Percentiles rank a stretch among this genome's conserved stretches.
Evolutionary conservation across 106 monocot species (phyloP).

Genomic region (Dendrobium nobile): DNA sequence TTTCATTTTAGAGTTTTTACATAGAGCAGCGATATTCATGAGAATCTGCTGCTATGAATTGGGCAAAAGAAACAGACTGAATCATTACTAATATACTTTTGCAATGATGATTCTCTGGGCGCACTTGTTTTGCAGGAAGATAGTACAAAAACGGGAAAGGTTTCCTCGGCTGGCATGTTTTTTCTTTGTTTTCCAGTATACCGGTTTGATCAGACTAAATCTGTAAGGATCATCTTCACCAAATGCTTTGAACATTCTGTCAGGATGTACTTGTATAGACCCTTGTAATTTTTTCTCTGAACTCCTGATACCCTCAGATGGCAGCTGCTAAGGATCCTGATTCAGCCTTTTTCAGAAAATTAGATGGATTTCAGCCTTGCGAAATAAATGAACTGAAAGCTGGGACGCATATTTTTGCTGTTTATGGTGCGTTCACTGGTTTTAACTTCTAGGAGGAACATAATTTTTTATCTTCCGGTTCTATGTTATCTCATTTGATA

Average conservation of each 20-base stretch:
- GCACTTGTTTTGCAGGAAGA: conserved; percentile 63
- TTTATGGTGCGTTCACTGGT: conserved; percentile 55
- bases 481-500: background rate
- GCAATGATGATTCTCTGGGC: background rate
- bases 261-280: background rate
- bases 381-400: conserved; percentile 93
- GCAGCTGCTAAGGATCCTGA: conserved; percentile 70
- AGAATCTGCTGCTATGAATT: background rate
- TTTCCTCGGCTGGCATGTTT: conserved; percentile 94
- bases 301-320: conserved; percentile 28
- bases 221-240: conserved; percentile 37
- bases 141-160: conserved; percentile 70
- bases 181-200: conserved; percentile 94
- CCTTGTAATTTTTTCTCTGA: background rate
- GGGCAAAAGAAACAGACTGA: background rate
- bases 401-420: conserved; percentile 92
- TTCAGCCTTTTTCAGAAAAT: conserved; percentile 80
- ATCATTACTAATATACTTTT: background rate
- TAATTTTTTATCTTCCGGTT: background rate
- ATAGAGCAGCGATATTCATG: background rate
- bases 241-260: background rate
- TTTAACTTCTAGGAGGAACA: background rate
- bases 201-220: conserved; percentile 63
- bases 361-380: conserved; percentile 96
- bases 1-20: background rate